A percentile compares a stretch with the other conserved stretches of the same genome.
phyloP scores from a whole-genome alignment of 1,139 yeast species.

The Protomyces macrosporus region DNA sequence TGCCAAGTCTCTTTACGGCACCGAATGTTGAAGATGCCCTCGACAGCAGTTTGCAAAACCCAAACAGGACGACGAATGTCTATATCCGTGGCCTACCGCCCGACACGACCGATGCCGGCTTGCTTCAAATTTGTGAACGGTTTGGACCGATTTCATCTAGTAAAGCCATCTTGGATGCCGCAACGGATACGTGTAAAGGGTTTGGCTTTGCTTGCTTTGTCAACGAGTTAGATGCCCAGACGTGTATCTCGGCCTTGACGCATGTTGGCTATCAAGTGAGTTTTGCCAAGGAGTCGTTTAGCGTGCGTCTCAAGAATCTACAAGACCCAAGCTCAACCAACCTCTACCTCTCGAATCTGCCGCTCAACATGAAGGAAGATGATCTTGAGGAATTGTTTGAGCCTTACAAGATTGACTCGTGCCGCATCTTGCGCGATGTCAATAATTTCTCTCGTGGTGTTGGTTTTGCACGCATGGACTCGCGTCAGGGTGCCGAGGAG shows the following conservation, averaged over 20 bases:
- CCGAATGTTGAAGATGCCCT: slow-evolving; percentile 24
- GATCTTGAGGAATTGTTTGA: slow-evolving; percentile 32
- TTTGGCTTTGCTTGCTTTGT: slow-evolving; percentile 34
- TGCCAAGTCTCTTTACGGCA: slow-evolving; percentile 25
- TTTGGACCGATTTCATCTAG: slow-evolving; percentile 33
- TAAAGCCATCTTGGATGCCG: slow-evolving; percentile 34
- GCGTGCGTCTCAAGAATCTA: slow-evolving; percentile 33
- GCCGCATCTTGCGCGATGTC: slow-evolving; percentile 33
- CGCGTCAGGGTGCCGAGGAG: slow-evolving; percentile 32
- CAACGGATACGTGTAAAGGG: slow-evolving; percentile 32
- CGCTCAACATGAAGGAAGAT: slow-evolving; percentile 32
- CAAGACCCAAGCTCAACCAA: slow-evolving; percentile 34
- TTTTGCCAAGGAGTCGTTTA: slow-evolving; percentile 35
- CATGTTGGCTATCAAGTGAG: slow-evolving; percentile 34
- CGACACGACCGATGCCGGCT: slow-evolving; percentile 33
- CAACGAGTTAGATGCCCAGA: slow-evolving; percentile 31
- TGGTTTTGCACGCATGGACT: slow-evolving; percentile 34
- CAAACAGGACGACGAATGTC: slow-evolving; percentile 35
- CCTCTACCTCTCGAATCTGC: slow-evolving; percentile 33
- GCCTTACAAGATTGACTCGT: slow-evolving; percentile 31
- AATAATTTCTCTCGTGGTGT: slow-evolving; percentile 34
- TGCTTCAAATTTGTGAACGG: slow-evolving; percentile 30
- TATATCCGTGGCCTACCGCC: slow-evolving; percentile 35
- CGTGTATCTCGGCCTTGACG: slow-evolving; percentile 33
- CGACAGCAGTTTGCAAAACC: slow-evolving; percentile 33